A percentile compares a stretch with the other conserved stretches of the same genome.
Conservation (phyloP, 2,329 filamentous ascomycete genomes). For the Aureobasidium sp. region DNA sequence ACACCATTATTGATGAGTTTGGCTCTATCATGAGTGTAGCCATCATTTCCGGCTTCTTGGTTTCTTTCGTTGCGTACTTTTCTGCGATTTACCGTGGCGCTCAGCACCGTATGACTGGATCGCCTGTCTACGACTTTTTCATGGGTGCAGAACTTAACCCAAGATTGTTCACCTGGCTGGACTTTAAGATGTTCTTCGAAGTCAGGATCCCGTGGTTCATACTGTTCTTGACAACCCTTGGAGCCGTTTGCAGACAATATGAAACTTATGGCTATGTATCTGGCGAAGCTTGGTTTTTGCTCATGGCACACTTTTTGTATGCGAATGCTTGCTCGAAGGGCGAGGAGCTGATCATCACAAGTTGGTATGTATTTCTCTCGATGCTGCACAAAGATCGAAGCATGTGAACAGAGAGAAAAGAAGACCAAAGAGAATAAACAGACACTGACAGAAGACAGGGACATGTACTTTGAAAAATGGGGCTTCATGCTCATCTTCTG, state of each 20-base stretch:
- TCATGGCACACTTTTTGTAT: constrained; percentile 80
- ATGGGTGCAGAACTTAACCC: constrained; percentile 77
- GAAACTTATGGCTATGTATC: constrained; percentile 72
- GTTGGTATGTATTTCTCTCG: constrained; percentile 46
- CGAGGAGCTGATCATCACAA: constrained; percentile 76
- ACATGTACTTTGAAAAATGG: constrained; percentile 11
- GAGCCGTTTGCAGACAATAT: constrained; percentile 62
- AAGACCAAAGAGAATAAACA: not conserved
- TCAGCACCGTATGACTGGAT: constrained; percentile 81
- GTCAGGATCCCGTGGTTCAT: constrained; percentile 83
- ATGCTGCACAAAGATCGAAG: no score
- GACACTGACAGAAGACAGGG: not conserved
- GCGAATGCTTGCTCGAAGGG: constrained; percentile 81
- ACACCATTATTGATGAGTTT: constrained; percentile 84
- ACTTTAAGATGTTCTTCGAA: constrained; percentile 88
- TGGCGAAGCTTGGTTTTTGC: constrained; percentile 74
- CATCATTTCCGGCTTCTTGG: constrained; percentile 74
- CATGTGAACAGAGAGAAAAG: no score
- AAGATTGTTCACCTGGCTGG: constrained; percentile 58
- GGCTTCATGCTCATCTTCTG: constrained; percentile 11
- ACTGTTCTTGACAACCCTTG: constrained; percentile 63
- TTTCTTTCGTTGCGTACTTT: constrained; percentile 71
- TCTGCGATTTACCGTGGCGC: constrained; percentile 67
- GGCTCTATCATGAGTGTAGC: constrained; percentile 81
- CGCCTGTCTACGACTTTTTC: constrained; percentile 70